Conservation (phyloP, 331 rosid genomes). For the Malus hybrid region DNA sequence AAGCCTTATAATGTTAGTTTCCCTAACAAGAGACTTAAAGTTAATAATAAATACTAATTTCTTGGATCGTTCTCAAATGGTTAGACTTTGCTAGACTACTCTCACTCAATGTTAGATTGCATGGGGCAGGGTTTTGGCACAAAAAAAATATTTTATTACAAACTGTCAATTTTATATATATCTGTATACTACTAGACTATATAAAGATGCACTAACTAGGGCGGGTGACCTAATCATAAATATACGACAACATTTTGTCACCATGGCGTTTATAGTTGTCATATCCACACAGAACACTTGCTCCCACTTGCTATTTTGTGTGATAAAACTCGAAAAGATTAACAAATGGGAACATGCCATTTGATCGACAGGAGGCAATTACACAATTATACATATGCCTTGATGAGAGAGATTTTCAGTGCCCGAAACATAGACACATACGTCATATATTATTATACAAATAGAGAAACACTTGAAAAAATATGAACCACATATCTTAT, state of each 20-base stretch:
- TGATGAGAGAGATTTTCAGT: not conserved
- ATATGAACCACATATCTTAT: too few relatives aligned
- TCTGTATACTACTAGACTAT: not conserved
- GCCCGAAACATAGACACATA: too few relatives aligned
- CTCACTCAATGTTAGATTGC: constrained; percentile 16
- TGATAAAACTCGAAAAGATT: not conserved
- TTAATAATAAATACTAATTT: constrained; percentile 1
- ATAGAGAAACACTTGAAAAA: too few relatives aligned
- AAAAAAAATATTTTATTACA: not conserved
- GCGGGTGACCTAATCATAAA: constrained; percentile 51
- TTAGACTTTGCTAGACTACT: constrained; percentile 25
- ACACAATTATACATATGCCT: not conserved
- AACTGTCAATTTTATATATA: not conserved
- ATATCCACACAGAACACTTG: not conserved
- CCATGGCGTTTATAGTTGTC: not conserved
- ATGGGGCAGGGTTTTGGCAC: constrained; percentile 28
- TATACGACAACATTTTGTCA: constrained; percentile 5
- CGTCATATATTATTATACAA: too few relatives aligned
- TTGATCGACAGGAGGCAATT: not conserved
- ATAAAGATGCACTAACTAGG: constrained; percentile 28
- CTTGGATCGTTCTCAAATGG: constrained; percentile 38
- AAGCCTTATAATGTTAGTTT: constrained; percentile 54
- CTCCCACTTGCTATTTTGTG: not conserved
- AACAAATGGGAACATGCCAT: not conserved
- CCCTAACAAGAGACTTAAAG: constrained; percentile 56